These are phyloP conservation scores for Fusarium napiforme DNA, from an alignment of 2,329 filamentous ascomycete species.

Conservation along the genomic window DNA sequence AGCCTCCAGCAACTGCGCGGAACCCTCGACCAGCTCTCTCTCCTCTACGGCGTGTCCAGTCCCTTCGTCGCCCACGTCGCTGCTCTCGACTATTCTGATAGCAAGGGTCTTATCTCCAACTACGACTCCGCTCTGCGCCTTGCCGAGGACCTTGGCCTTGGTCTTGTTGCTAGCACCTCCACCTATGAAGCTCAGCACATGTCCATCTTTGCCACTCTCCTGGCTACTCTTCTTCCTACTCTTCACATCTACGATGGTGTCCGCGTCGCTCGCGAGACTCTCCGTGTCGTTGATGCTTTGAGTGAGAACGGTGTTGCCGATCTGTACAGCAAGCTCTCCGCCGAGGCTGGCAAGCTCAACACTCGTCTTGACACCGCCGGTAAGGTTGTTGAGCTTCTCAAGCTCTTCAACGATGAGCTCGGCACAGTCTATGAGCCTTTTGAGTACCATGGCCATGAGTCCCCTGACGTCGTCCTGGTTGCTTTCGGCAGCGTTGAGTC, in stretches of 20 bases:
- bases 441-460: constrained; percentile 88
- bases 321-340: constrained; percentile 73
- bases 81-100: constrained; percentile 82
- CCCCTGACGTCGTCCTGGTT: constrained; percentile 85
- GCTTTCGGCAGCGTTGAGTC: constrained; percentile 93
- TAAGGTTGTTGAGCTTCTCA: constrained; percentile 76
- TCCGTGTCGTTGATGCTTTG: constrained; percentile 83
- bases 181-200: constrained; percentile 96
- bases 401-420: constrained; percentile 86
- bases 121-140: constrained; percentile 83
- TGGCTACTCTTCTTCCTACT: constrained; percentile 82
- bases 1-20: constrained; percentile 82
- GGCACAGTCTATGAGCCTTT: constrained; percentile 94
- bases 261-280: constrained; percentile 82
- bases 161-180: constrained; percentile 84
- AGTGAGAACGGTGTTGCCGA: constrained; percentile 76
- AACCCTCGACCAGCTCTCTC: constrained; percentile 89
- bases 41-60: constrained; percentile 91
- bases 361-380: constrained; percentile 78
- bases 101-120: constrained; percentile 82
- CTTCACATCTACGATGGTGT: constrained; percentile 91
- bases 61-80: constrained; percentile 94
- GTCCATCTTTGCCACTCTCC: constrained; percentile 85
- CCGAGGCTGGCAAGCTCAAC: constrained; percentile 69
- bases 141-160: constrained; percentile 90